A percentile compares a stretch with the other conserved stretches of the same genome.
These are phyloP conservation scores for Abortiporus biennis DNA, from an alignment of 1,284 basidiomycete genomes.

Conservation along the genomic window DNA sequence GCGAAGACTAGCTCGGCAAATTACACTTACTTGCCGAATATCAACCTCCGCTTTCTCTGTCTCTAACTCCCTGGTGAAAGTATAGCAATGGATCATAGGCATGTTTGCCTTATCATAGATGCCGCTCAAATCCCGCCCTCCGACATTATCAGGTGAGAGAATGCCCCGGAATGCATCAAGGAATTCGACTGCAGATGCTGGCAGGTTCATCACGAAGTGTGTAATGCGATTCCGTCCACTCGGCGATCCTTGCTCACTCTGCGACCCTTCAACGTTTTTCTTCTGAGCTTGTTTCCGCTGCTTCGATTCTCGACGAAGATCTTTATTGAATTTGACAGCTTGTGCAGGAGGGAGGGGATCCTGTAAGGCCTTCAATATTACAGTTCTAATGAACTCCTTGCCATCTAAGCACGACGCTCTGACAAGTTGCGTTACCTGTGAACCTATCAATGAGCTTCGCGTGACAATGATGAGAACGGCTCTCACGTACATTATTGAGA, in stretches of 20 bases:
- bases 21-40: slow-evolving; percentile 65
- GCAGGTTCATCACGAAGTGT: slow-evolving; percentile 97
- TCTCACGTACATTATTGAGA: slow-evolving; percentile 60
- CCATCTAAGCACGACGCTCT: slow-evolving; percentile 78
- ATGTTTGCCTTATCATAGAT: slow-evolving; percentile 46
- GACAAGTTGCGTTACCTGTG: slow-evolving; percentile 64
- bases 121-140: slow-evolving; percentile 30
- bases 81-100: slow-evolving; percentile 95
- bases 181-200: slow-evolving; percentile 88
- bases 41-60: slow-evolving; percentile 61
- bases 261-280: not conserved
- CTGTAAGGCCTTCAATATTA: slow-evolving; percentile 47
- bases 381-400: slow-evolving; percentile 71
- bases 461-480: not conserved
- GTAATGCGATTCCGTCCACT: slow-evolving; percentile 52
- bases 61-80: slow-evolving; percentile 90
- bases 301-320: slow-evolving; percentile 26
- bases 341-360: slow-evolving; percentile 57
- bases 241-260: too few relatives aligned
- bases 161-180: slow-evolving; percentile 84
- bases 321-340: slow-evolving; percentile 42
- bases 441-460: not conserved
- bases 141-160: slow-evolving; percentile 34
- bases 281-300: not conserved
- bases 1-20: not conserved